Evolutionary conservation across 371 early-diverging fungal species (phyloP), one percentile per base, ranked within the genome.

Genomic region (Mucor plumbeus): DNA sequence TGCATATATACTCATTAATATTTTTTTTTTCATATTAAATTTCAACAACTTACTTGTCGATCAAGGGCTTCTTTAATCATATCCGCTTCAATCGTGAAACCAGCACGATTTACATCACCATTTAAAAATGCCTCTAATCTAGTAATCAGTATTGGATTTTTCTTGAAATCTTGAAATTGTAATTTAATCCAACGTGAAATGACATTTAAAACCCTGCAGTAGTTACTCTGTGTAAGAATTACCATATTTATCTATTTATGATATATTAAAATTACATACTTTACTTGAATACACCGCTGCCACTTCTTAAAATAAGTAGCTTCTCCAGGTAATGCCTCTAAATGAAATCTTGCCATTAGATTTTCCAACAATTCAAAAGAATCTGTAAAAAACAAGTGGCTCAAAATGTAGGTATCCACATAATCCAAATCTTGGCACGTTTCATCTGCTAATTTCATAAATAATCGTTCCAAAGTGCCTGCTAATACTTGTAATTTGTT

Each of bases 101-200:
- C 80, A 39, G 73, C 75, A 64, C 69, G 65, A 55, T 61, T 59
- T 2, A 78, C 63, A 59, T 78, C 76, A 3, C 72, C 75, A 35
- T 71, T 64, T 40, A 82, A 50, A 64, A 82, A 80, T 4, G 72
- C 71, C 59, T 76, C 70, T 15, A 79, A 38, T 14, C 78, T 58
- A 6, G 68, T 63, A 39, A 78, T 71, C 7, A 91, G 69, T 5
- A 69, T 62, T 0, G 73, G 69, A 55, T 87, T 82, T 11, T 63
- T 68, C 5, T 75, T 77, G 67, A 91, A 90, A 57, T 89, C 88
- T 63, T 87, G 83, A 64, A 78, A 88, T 48, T 88, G 89, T 11
- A 91, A 59, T 61, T 84, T 83, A 33, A 91, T 79, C 92, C 92
- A 92, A 21, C 91, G 79, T 13, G 76, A 68, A 40, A 92, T 65